Percentiles rank a stretch among this genome's conserved stretches.
Evolutionary conservation across 148 eudicot genomes (phyloP).

Genomic region (Nepenthes mirabilis): DNA sequence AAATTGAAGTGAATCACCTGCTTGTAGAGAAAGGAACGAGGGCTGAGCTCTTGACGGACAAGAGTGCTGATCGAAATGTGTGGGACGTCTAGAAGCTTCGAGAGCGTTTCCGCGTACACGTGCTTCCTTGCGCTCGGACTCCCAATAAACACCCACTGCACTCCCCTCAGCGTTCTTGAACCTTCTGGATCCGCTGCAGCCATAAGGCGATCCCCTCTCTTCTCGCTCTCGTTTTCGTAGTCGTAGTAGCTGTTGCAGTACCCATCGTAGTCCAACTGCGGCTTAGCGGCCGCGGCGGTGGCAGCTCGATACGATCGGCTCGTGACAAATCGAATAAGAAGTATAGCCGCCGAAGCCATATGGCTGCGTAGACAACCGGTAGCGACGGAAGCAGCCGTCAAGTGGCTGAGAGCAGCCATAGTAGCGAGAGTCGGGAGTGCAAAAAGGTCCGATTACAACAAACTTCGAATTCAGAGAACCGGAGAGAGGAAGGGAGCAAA

Average conservation of each 20-base stretch:
- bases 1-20: conserved; percentile 10
- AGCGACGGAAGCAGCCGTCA: background rate
- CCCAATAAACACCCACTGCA: conserved; percentile 42
- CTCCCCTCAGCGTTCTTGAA: conserved; percentile 12
- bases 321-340: background rate
- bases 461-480: no score
- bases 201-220: background rate
- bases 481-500: no score
- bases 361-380: background rate
- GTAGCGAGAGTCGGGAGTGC: no score
- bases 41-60: conserved; percentile 27
- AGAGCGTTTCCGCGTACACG: conserved; percentile 20
- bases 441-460: no score
- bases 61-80: conserved; percentile 21
- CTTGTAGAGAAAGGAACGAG: conserved; percentile 21
- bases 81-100: conserved; percentile 26
- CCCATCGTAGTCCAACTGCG: conserved; percentile 21
- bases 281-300: conserved; percentile 22
- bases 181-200: conserved; percentile 9
- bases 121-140: conserved; percentile 26
- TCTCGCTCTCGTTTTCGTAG: conserved; percentile 2
- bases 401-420: conserved; percentile 12
- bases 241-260: conserved; percentile 5
- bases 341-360: background rate
- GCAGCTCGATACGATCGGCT: conserved; percentile 9